Conservation (phyloP, 1,284 basidiomycete genomes). For the Cutaneotrichosporon sp. region DNA sequence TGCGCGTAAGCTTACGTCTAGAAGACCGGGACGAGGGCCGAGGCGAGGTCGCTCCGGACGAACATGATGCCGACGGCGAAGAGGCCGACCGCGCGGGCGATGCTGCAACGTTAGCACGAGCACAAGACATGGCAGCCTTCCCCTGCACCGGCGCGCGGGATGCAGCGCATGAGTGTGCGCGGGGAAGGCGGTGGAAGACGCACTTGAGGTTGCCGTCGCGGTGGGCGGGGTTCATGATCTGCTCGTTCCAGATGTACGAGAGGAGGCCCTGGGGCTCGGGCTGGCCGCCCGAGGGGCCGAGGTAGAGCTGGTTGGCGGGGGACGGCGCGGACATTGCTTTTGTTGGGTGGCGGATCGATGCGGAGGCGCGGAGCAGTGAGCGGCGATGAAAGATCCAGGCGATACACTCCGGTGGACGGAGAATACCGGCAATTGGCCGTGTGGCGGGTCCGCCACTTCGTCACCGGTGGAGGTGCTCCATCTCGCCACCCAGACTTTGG, state of each 20-base stretch:
- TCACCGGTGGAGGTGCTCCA: background rate
- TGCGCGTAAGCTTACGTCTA: conserved; percentile 11
- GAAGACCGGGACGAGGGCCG: conserved; percentile 28
- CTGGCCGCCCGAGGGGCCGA: conserved; percentile 29
- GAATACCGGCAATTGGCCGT: background rate
- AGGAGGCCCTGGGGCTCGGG: conserved; percentile 15
- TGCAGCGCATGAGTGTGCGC: background rate
- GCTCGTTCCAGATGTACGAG: conserved; percentile 27
- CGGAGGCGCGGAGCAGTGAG: background rate
- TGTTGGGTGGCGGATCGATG: background rate
- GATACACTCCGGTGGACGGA: background rate
- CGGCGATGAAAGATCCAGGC: conserved; percentile 5
- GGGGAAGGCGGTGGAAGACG: background rate
- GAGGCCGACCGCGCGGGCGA: conserved; percentile 28
- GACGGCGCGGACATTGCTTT: conserved; percentile 47
- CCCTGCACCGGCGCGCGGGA: background rate
- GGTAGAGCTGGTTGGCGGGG: conserved; percentile 33
- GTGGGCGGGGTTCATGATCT: conserved; percentile 27
- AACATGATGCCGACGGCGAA: conserved; percentile 25
- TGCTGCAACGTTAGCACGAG: conserved; percentile 13
- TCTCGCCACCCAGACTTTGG: background rate
- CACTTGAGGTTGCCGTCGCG: conserved; percentile 30
- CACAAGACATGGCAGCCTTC: no score
- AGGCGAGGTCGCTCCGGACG: conserved; percentile 20
- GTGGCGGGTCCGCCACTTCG: background rate